Evolutionary conservation across 2,329 filamentous ascomycete species (phyloP).

Genomic region (Westerdykella ornata): DNA sequence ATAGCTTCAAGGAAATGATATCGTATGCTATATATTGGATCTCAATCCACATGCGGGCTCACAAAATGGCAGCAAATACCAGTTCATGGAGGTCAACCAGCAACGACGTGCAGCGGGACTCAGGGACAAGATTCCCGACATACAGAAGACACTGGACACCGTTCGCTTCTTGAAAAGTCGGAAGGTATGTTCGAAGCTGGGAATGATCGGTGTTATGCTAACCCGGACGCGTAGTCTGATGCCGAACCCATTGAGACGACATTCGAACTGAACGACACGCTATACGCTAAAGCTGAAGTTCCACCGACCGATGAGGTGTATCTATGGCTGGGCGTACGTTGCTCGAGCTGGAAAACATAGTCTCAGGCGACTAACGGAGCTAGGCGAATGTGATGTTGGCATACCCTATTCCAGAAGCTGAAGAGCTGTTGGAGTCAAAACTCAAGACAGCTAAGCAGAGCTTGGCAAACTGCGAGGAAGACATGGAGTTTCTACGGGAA

Average conservation of each 20-base stretch:
- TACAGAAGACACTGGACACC: conserved; percentile 89
- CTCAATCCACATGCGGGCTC: background rate
- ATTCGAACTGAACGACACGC: conserved; percentile 93
- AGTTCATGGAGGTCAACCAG: conserved; percentile 97
- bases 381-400: conserved; percentile 96
- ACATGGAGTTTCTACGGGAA: conserved; percentile 88
- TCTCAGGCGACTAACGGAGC: background rate
- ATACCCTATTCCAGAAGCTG: conserved; percentile 84
- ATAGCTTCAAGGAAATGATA: conserved; percentile 89
- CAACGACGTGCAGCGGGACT: conserved; percentile 74
- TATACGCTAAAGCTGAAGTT: conserved; percentile 82
- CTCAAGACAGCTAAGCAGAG: conserved; percentile 71
- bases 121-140: conserved; percentile 93
- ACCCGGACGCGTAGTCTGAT: conserved; percentile 29
- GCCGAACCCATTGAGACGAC: conserved; percentile 76
- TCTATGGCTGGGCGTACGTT: conserved; percentile 81
- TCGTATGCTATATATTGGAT: conserved; percentile 51
- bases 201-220: conserved; percentile 1
- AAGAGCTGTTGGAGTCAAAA: conserved; percentile 70
- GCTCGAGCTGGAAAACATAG: background rate
- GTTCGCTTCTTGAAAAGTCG: conserved; percentile 76
- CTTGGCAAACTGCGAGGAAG: conserved; percentile 85
- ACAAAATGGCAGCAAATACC: conserved; percentile 69
- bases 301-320: conserved; percentile 85
- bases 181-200: conserved; percentile 48